Base-by-base conservation (phyloP, 1,139 yeast genomes). In the Taphrina flavorubra region DNA sequence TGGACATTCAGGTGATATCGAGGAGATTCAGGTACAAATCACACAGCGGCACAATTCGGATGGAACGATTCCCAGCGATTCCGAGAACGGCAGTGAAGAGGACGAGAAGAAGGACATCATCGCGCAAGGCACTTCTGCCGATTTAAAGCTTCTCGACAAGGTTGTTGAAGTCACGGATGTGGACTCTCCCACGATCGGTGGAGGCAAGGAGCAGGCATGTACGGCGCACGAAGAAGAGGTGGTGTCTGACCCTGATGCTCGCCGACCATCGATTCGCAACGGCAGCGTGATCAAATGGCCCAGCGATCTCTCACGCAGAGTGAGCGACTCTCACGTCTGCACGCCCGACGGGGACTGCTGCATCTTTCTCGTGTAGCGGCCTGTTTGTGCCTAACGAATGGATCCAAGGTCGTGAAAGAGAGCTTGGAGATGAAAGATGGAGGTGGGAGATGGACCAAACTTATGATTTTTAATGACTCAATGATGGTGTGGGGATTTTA, bases 281-380 rank as follows among this genome's bases (percentile, higher is more conserved):
- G 53, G 53, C 18, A 49, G 53, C n/a, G 53, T 49, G n/a, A n/a
- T 49, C 53, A 49, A 49, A 8, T 49, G 53, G 53, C 53, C 53
- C 13, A 49, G 53, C 36, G 53, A 49, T n/a, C 53, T 49, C 1
- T 49, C 36, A n/a, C 31, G 53, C 6, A 2, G 53, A 1, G 53
- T 49, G n/a, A 49, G 53, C 20, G 53, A 20, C 31, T n/a, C 25
- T 2, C 58, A 53, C 44, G 42, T 53, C 58, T 53, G 58, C 42
- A 53, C 58, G 11, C 58, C 58, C 14, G 58, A 53, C 42, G 58
- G 58, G n/a, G 58, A 53, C 42, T 53, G 58, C 42, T 53, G 58
- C 42, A 53, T 53, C 58, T 53, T 53, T 16, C 13, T 53, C 58
- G 58, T 51, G 18, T 51, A n/a, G n/a, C n/a, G n/a, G n/a, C n/a